phyloP scores from a whole-genome alignment of 2,329 filamentous ascomycete genomes.

The Alternaria sp. region DNA sequence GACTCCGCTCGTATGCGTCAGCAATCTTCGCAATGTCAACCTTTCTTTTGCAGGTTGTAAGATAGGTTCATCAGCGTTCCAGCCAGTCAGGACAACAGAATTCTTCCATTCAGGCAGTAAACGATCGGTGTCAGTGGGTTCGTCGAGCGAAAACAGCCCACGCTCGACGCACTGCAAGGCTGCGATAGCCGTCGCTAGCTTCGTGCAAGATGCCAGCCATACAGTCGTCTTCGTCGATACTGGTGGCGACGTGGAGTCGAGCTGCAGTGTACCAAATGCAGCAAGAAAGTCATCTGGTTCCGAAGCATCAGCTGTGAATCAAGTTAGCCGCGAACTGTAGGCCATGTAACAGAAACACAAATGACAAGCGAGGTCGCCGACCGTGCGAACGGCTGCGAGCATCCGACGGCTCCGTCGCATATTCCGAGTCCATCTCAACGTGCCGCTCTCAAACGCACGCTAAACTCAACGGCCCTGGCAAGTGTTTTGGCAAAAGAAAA shows the following conservation, averaged over 20 bases:
- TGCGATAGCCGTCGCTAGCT: conserved; percentile 34
- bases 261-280: conserved; percentile 21
- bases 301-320: not conserved
- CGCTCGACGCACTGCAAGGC: conserved; percentile 40
- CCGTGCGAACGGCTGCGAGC: conserved; percentile 2
- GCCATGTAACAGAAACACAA: conserved; percentile 1
- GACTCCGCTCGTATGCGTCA: conserved; percentile 37
- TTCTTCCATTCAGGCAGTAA: conserved; percentile 35
- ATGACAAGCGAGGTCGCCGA: not conserved
- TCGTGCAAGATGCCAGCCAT: conserved; percentile 43
- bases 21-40: conserved; percentile 28
- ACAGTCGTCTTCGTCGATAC: conserved; percentile 31
- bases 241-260: conserved; percentile 17
- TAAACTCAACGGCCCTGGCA: conserved; percentile 3
- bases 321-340: not conserved
- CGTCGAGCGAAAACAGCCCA: conserved; percentile 32
- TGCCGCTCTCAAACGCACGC: conserved; percentile 2
- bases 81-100: conserved; percentile 25
- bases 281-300: conserved; percentile 16
- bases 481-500: conserved; percentile 5
- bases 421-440: not conserved
- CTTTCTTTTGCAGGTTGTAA: conserved; percentile 23
- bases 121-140: conserved; percentile 25
- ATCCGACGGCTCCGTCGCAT: not conserved
- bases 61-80: conserved; percentile 12